These are phyloP conservation scores for Neurospora terricola DNA, from an alignment of 495 filamentous ascomycete species.

Conservation along the genomic window DNA sequence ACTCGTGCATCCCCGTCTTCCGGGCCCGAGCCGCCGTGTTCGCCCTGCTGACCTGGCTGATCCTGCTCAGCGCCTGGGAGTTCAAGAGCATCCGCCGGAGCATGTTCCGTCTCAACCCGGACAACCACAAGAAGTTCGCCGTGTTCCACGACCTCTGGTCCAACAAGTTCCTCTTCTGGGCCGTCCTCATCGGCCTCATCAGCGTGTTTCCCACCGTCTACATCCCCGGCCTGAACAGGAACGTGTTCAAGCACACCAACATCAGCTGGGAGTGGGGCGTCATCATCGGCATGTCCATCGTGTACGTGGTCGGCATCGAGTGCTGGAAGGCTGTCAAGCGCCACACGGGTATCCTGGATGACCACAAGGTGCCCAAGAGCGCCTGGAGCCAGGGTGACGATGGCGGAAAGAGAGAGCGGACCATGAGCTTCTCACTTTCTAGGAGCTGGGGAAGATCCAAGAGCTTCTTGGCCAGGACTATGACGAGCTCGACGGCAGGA, in stretches of 20 bases:
- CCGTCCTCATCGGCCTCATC: constrained; percentile 55
- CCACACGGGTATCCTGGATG: constrained; percentile 30
- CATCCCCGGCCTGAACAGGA: constrained; percentile 56
- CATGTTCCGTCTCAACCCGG: constrained; percentile 58
- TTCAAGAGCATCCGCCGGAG: constrained; percentile 61
- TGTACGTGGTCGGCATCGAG: constrained; percentile 55
- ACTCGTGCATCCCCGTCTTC: constrained; percentile 53
- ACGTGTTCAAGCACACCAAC: constrained; percentile 65
- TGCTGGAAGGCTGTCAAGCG: constrained; percentile 60
- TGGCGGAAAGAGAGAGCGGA: constrained; percentile 15
- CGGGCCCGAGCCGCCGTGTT: constrained; percentile 71
- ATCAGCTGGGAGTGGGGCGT: constrained; percentile 69
- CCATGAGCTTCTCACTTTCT: constrained; percentile 32
- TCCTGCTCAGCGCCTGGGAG: constrained; percentile 67
- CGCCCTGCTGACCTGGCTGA: constrained; percentile 62
- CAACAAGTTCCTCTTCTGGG: constrained; percentile 68
- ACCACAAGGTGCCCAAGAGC: constrained; percentile 29
- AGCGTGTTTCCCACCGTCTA: constrained; percentile 66
- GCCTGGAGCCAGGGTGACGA: constrained; percentile 36
- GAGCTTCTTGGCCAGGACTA: constrained; percentile 7
- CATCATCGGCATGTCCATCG: constrained; percentile 46
- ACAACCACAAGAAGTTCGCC: constrained; percentile 36
- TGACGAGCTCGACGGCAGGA: constrained; percentile 4
- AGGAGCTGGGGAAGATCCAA: constrained; percentile 30
- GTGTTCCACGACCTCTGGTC: constrained; percentile 56